Conservation (phyloP, 306 rosid species). For the Prunus davidiana region DNA sequence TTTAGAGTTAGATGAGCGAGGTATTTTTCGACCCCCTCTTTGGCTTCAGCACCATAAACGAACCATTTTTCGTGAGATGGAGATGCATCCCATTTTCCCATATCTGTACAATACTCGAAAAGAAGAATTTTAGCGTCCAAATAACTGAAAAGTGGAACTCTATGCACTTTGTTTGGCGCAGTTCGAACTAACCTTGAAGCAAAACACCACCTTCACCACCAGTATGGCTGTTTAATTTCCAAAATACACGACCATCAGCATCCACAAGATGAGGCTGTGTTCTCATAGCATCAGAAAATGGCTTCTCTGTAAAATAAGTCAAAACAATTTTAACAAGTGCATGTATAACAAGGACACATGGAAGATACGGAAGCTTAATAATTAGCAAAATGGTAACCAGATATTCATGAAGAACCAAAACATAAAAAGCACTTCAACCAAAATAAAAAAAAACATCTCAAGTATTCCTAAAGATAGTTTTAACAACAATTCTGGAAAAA, state of each 20-base stretch:
- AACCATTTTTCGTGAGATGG: conserved; percentile 35
- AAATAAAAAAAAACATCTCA: background rate
- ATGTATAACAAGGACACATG: background rate
- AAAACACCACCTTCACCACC: conserved; percentile 25
- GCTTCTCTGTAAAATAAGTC: conserved; percentile 22
- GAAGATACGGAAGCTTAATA: background rate
- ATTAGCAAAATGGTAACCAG: background rate
- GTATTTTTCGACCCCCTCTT: conserved; percentile 34
- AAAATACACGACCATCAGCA: conserved; percentile 38
- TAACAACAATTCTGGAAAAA: background rate
- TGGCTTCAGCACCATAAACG: conserved; percentile 29
- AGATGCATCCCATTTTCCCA: conserved; percentile 29
- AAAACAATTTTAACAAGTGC: background rate
- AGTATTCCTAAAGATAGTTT: background rate
- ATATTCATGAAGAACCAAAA: background rate
- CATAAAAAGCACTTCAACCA: background rate
- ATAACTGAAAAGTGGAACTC: background rate
- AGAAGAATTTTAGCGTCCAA: background rate
- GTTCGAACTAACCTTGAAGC: conserved; percentile 40
- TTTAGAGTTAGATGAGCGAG: conserved; percentile 22
- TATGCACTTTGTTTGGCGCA: background rate
- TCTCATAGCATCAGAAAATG: conserved; percentile 32
- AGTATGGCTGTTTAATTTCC: conserved; percentile 35
- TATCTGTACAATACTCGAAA: conserved; percentile 23
- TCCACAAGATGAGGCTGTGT: conserved; percentile 36